Conservation (phyloP, 2,329 filamentous ascomycete genomes). For the Tolypocladium guangdongense region DNA sequence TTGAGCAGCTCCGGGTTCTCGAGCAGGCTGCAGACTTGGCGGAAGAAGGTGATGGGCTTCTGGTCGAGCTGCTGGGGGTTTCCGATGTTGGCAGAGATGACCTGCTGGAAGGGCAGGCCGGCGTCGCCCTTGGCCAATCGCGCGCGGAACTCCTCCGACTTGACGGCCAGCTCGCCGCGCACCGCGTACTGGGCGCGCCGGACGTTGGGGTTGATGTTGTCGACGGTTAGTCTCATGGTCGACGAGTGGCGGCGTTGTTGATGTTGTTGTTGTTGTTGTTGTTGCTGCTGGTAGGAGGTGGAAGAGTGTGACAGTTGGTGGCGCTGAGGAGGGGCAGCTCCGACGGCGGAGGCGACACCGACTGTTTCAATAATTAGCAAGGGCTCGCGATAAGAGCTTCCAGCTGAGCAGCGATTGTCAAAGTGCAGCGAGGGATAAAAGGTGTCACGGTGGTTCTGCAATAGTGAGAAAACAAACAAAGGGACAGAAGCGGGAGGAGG, state of each 20-base stretch:
- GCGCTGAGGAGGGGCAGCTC: not conserved
- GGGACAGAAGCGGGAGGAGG: not conserved
- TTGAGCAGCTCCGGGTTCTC: slow-evolving; percentile 83
- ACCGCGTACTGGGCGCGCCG: slow-evolving; percentile 90
- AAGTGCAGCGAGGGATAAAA: not conserved
- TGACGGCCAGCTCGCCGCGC: slow-evolving; percentile 86
- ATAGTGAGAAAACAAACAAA: not conserved
- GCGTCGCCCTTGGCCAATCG: slow-evolving; percentile 50
- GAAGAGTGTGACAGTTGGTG: not conserved
- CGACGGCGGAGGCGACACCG: not conserved
- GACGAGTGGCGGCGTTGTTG: slow-evolving; percentile 25
- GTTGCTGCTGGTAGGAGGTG: not conserved
- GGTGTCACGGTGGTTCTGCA: not conserved
- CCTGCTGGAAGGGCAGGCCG: slow-evolving; percentile 69
- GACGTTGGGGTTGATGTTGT: slow-evolving; percentile 90
- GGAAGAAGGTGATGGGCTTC: slow-evolving; percentile 98
- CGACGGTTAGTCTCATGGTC: slow-evolving; percentile 49
- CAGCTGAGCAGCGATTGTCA: not conserved
- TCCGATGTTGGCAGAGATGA: slow-evolving; percentile 97
- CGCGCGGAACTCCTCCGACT: slow-evolving; percentile 82
- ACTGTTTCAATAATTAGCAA: not conserved
- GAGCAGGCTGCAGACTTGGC: slow-evolving; percentile 84
- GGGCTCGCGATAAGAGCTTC: not conserved
- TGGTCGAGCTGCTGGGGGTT: slow-evolving; percentile 98
- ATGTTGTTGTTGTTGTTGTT: slow-evolving; percentile 10